Base-by-base conservation (phyloP, 2,329 filamentous ascomycete species). In the Aspergillus unguis region DNA sequence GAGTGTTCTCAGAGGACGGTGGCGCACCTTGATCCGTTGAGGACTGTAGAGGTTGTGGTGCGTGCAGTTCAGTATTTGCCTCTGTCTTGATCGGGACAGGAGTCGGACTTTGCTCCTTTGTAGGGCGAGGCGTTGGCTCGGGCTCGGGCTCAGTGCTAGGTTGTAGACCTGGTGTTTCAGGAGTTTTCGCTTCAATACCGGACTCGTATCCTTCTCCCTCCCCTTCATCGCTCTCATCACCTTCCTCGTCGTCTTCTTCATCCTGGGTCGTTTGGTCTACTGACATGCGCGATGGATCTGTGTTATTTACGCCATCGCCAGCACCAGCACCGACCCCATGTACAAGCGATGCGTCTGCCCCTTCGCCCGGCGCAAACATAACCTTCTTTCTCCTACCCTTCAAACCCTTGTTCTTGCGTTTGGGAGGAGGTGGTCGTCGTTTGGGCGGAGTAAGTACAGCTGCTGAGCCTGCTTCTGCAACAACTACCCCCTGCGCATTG, bases 381-480 rank as follows among this genome's bases (percentile, higher is more conserved):
- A 85, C 81, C 68, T 86, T 90, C 72, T 86, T 88, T 79, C 87
- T 92, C 57, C 84, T 81, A 11, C 89, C 89, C 57, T 90, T 83
- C 6, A 88, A 85, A 0, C 89, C 87, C 70, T 88, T 92, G 44
- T 82, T 78, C 77, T 92, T 95, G 69, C 89, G 86, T 69, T 90
- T 91, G 0, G 88, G 88, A 1, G 88, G 87, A 28, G 86, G 86
- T 0, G 86, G 86, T 55, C 86, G 84, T 65, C 86, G 83, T 65
- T 78, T 79, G 4, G 76, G 72, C 11, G 80, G 78, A 25, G 78
- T 79, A 60, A 69, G 61, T 7, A 72, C 68, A 41, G 69, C 61
- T 70, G 75, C 62, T 68, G 77, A 61, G 68, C 63, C 57, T 67
- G 74, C 73, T 42, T 76, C 69, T 27, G 77, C 78, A 56, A 83